Percentiles rank a stretch among this genome's conserved stretches.
Evolutionary conservation across 495 filamentous ascomycete species (phyloP).

Genomic region (Penicillium malachiteum): DNA sequence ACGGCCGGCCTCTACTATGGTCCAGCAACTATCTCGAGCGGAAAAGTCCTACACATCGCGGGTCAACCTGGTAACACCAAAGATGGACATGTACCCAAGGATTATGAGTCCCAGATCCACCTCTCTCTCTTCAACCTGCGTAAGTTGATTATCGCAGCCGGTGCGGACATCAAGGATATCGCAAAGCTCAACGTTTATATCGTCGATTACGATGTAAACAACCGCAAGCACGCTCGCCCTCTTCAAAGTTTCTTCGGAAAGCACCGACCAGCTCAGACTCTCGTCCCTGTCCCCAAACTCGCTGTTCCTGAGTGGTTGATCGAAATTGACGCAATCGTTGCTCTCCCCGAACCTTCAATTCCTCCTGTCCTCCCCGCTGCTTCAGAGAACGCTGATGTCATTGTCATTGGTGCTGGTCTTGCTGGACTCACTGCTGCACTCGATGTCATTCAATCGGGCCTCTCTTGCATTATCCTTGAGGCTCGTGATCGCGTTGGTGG

Average conservation of each 20-base stretch:
- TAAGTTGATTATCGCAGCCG: constrained; percentile 12
- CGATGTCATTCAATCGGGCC: constrained; percentile 37
- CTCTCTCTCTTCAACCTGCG: constrained; percentile 32
- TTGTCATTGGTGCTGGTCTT: constrained; percentile 54
- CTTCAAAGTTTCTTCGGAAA: constrained; percentile 27
- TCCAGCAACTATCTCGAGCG: not conserved
- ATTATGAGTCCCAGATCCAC: constrained; percentile 31
- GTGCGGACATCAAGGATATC: constrained; percentile 22
- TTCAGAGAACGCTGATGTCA: constrained; percentile 26
- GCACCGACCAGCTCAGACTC: constrained; percentile 31
- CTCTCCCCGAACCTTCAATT: constrained; percentile 10
- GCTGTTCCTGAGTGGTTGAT: constrained; percentile 30
- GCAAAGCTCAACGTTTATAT: constrained; percentile 34
- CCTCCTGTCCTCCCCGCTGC: not conserved
- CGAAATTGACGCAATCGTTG: constrained; percentile 37
- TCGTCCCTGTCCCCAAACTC: constrained; percentile 32
- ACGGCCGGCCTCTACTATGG: constrained; percentile 4
- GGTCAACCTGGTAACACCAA: constrained; percentile 26
- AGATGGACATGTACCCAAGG: constrained; percentile 19
- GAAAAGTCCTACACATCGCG: constrained; percentile 15
- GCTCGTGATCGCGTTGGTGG: constrained; percentile 53
- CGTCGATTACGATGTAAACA: constrained; percentile 30
- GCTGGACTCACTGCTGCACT: constrained; percentile 48
- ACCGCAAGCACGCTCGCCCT: constrained; percentile 21
- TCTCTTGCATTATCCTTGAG: constrained; percentile 47